A percentile compares a stretch with the other conserved stretches of the same genome.
phyloP scores from a whole-genome alignment of 1,139 yeast genomes.

The Casaregolazyma suthepensis region DNA sequence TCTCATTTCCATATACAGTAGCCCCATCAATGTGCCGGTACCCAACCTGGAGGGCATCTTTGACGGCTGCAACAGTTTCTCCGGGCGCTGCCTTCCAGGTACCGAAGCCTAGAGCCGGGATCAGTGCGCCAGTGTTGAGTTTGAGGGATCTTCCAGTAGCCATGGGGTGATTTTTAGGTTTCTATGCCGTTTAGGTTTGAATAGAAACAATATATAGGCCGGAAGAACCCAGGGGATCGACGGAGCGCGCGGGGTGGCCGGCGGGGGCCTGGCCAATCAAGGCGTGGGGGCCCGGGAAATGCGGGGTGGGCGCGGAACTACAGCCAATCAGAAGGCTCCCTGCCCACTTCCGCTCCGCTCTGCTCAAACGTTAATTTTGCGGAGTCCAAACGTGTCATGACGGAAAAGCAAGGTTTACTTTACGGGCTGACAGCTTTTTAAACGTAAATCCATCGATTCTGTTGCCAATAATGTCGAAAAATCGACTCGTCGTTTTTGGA shows the following conservation, averaged over 20 bases:
- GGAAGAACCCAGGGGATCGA: neutral
- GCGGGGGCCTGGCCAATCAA: neutral
- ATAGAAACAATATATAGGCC: neutral
- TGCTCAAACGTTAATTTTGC: neutral
- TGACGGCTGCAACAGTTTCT: slow-evolving; percentile 30
- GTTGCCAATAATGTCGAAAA: too few relatives aligned
- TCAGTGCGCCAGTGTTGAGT: slow-evolving; percentile 34
- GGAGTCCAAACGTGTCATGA: neutral
- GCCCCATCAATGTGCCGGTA: slow-evolving; percentile 69
- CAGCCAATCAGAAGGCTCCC: neutral
- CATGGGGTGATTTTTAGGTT: slow-evolving; percentile 1
- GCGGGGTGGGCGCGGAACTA: neutral
- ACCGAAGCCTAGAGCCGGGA: slow-evolving; percentile 53
- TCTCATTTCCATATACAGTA: slow-evolving; percentile 49
- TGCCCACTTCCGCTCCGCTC: neutral
- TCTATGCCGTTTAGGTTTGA: neutral
- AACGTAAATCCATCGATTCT: too few relatives aligned
- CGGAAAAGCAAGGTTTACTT: neutral
- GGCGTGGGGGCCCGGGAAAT: neutral
- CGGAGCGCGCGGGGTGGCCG: neutral
- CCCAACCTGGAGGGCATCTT: slow-evolving; percentile 35
- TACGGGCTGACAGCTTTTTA: neutral
- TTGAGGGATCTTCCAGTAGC: slow-evolving; percentile 14
- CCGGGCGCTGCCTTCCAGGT: slow-evolving; percentile 50
- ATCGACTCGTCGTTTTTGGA: too few relatives aligned